Evolutionary conservation across 2,329 filamentous ascomycete species (phyloP).

Genomic region (Fusarium ramigenum): DNA sequence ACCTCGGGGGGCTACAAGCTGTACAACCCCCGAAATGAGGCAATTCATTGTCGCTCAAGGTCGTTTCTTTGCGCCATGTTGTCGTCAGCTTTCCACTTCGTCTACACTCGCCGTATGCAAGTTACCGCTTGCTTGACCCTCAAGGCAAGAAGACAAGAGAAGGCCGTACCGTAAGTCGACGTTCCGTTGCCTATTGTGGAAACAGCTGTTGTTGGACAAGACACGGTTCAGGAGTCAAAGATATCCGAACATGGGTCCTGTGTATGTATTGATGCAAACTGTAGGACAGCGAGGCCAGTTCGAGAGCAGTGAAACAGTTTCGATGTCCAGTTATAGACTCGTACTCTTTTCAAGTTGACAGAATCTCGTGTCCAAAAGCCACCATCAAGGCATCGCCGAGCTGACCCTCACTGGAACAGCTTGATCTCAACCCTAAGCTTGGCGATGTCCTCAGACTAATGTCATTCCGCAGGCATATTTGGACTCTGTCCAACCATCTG

Average conservation of each 20-base stretch:
- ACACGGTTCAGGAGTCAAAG: background rate
- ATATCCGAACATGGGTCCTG: slow-evolving; percentile 4
- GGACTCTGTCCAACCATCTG: background rate
- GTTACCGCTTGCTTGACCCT: background rate
- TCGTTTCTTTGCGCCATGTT: background rate
- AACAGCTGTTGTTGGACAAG: slow-evolving; percentile 4
- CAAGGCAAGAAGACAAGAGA: background rate
- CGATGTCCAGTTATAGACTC: background rate
- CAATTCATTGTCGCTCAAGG: slow-evolving; percentile 27
- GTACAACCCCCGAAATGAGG: slow-evolving; percentile 3
- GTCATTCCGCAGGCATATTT: background rate
- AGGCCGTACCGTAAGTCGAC: background rate
- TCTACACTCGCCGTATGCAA: slow-evolving; percentile 7
- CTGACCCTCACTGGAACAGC: background rate
- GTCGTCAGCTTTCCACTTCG: slow-evolving; percentile 19
- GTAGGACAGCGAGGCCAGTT: slow-evolving; percentile 14
- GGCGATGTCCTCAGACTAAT: background rate
- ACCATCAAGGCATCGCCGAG: background rate
- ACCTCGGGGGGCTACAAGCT: slow-evolving; percentile 19
- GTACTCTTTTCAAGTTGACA: background rate
- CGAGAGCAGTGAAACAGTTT: slow-evolving; percentile 6
- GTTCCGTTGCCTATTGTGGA: slow-evolving; percentile 6
- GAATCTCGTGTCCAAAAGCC: slow-evolving; percentile 5
- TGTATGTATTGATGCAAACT: slow-evolving; percentile 7
- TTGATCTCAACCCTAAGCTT: slow-evolving; percentile 3